A percentile compares a stretch with the other conserved stretches of the same genome.
Evolutionary conservation across 148 eudicot species (phyloP).

Genomic region (Diospyros lotus): DNA sequence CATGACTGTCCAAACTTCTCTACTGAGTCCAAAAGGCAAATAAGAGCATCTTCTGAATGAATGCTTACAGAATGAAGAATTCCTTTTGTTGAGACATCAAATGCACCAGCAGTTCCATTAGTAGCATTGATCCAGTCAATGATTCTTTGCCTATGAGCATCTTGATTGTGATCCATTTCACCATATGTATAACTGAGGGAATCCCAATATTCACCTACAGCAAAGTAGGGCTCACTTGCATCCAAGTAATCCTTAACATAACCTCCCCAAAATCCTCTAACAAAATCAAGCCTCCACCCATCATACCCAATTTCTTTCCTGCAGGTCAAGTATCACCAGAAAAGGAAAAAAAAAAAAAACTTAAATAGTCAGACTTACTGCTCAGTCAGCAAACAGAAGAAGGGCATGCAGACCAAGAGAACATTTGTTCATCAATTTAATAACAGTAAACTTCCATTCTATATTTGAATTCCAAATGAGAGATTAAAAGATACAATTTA

Average conservation of each 20-base stretch:
- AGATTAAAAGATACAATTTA: constrained; percentile 2
- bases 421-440: neutral
- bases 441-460: constrained; percentile 3
- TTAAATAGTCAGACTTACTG: neutral
- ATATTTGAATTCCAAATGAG: neutral
- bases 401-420: neutral
- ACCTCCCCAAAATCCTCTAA: constrained; percentile 99
- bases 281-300: constrained; percentile 99
- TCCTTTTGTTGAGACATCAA: constrained; percentile 98
- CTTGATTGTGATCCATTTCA: constrained; percentile 94
- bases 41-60: constrained; percentile 1
- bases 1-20: neutral
- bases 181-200: constrained; percentile 87
- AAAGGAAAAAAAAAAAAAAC: neutral
- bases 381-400: neutral
- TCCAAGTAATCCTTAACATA: constrained; percentile 96
- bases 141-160: constrained; percentile 93
- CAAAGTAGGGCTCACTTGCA: constrained; percentile 73
- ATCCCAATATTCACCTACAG: constrained; percentile 99
- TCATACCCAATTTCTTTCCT: constrained; percentile 97
- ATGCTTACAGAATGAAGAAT: constrained; percentile 86
- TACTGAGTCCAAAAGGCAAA: neutral
- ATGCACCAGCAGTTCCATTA: constrained; percentile 87
- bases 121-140: constrained; percentile 95
- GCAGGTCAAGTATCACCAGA: constrained; percentile 21